Conservation (phyloP, 2,329 filamentous ascomycete genomes). For the Scedosporium boydii region DNA sequence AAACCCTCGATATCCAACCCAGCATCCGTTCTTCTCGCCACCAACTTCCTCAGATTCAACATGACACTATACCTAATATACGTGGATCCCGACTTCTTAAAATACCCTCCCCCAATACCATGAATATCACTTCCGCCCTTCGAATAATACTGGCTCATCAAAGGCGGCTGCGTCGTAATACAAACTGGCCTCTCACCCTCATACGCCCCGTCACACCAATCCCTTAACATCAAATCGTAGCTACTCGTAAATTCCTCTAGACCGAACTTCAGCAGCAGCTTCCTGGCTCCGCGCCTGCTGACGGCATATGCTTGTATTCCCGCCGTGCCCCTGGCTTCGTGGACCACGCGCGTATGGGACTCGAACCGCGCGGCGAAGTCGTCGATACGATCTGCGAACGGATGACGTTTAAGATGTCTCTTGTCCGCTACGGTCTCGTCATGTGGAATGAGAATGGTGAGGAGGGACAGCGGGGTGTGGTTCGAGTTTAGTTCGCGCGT, state of each 20-base stretch:
- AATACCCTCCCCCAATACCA: constrained; percentile 7
- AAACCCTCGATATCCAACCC: neutral
- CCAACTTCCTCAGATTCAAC: constrained; percentile 4
- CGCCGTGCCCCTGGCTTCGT: constrained; percentile 29
- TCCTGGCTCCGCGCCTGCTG: constrained; percentile 31
- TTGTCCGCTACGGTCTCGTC: constrained; percentile 26
- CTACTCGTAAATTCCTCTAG: constrained; percentile 27
- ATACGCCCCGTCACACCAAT: constrained; percentile 31
- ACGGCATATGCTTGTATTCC: constrained; percentile 29
- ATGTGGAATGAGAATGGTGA: constrained; percentile 13
- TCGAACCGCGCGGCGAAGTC: constrained; percentile 20
- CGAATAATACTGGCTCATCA: constrained; percentile 7
- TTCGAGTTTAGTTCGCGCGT: constrained; percentile 4
- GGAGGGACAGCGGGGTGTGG: neutral
- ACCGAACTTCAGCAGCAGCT: constrained; percentile 31
- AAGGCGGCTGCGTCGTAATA: constrained; percentile 7
- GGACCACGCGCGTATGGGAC: constrained; percentile 32
- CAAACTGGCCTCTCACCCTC: constrained; percentile 1
- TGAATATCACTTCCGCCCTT: constrained; percentile 8
- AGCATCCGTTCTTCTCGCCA: neutral
- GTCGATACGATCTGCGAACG: constrained; percentile 21
- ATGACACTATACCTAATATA: constrained; percentile 7
- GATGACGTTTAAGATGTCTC: constrained; percentile 16
- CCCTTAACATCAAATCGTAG: constrained; percentile 34
- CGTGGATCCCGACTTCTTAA: constrained; percentile 3